phyloP scores from a whole-genome alignment of 306 rosid genomes.

The Cucurbita moschata region DNA sequence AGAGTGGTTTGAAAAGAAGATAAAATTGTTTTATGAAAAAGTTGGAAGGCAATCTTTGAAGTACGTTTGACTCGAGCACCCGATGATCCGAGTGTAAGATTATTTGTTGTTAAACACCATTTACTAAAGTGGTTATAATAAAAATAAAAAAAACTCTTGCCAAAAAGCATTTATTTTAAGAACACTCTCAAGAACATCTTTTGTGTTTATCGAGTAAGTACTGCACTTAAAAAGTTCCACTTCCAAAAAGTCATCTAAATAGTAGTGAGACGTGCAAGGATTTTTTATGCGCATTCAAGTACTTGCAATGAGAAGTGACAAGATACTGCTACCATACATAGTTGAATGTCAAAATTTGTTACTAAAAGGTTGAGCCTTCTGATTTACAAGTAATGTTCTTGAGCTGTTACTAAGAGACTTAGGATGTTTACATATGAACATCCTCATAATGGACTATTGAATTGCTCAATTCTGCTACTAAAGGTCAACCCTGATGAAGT shows the following conservation, averaged over 20 bases:
- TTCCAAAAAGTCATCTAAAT: not conserved
- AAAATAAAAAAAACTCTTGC: not conserved
- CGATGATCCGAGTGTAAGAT: not conserved
- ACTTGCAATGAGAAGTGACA: not conserved
- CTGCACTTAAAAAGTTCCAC: not conserved
- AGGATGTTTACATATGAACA: not conserved
- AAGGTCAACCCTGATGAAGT: constrained; percentile 67
- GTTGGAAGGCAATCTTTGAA: not conserved
- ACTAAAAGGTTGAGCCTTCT: not conserved
- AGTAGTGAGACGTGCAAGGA: not conserved
- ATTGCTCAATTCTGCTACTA: not conserved
- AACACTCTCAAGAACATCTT: not conserved
- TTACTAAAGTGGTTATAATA: not conserved
- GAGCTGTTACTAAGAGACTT: not conserved
- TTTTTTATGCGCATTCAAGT: not conserved
- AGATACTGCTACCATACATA: not conserved
- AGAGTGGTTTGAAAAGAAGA: too few species aligned
- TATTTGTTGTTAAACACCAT: not conserved
- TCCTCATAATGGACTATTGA: not conserved
- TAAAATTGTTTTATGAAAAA: too few species aligned
- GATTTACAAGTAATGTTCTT: not conserved
- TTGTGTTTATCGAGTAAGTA: not conserved
- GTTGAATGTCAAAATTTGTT: not conserved
- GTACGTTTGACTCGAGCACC: not conserved
- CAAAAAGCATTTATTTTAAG: not conserved